These are phyloP conservation scores for Penicillium steckii DNA, from an alignment of 495 filamentous ascomycete species.

Conservation along the genomic window DNA sequence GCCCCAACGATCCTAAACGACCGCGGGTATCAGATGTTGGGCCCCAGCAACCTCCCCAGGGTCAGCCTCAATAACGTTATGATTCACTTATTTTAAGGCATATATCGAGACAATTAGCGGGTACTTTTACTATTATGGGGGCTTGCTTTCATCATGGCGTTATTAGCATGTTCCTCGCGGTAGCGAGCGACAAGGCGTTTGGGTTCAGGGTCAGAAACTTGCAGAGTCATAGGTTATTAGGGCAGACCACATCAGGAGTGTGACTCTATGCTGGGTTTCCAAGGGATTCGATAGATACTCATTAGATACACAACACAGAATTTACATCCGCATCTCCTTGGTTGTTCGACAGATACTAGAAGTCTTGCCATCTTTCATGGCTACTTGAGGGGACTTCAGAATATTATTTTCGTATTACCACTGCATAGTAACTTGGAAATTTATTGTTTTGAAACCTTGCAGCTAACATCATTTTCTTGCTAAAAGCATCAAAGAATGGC, in stretches of 20 bases:
- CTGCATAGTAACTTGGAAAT: no score
- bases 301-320: not conserved
- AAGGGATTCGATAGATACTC: not conserved
- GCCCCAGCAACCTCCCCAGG: constrained; percentile 12
- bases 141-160: not conserved
- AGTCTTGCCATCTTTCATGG: not conserved
- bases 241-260: no score
- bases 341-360: not conserved
- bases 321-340: no score
- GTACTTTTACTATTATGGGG: constrained; percentile 5
- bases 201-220: not conserved
- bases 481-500: no score
- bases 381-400: no score
- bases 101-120: constrained; percentile 15
- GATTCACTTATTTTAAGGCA: not conserved
- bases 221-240: no score
- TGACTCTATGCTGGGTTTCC: no score
- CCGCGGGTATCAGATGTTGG: constrained; percentile 22
- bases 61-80: constrained; percentile 10
- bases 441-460: no score
- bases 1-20: constrained; percentile 37
- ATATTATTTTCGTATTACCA: no score
- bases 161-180: constrained; percentile 3
- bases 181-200: constrained; percentile 7
- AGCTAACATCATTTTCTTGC: no score